Conservation (phyloP, 768 basidiomycete species). For the Trametes meyenii region DNA sequence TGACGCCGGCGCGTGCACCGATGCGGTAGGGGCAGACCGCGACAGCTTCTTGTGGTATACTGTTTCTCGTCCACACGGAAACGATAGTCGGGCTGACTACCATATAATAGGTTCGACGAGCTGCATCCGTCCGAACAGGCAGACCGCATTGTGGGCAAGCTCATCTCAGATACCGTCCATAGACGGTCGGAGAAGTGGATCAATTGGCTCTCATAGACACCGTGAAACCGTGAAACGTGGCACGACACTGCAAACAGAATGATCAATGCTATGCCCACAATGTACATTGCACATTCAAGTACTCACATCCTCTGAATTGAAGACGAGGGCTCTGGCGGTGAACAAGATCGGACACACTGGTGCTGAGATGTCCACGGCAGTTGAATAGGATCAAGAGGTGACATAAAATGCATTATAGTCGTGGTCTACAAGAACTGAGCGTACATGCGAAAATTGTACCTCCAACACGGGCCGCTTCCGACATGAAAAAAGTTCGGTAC, state of each 20-base stretch:
- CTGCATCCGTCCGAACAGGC: slow-evolving; percentile 64
- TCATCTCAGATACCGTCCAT: slow-evolving; percentile 50
- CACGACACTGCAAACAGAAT: background rate
- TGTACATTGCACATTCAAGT: background rate
- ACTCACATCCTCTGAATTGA: too few species aligned
- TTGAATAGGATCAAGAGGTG: too few species aligned
- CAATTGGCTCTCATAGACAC: slow-evolving; percentile 44
- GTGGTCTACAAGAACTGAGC: too few species aligned
- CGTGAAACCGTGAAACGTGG: too few species aligned
- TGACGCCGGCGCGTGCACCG: slow-evolving; percentile 37
- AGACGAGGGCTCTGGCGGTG: too few species aligned
- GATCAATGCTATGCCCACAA: background rate
- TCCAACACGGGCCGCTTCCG: slow-evolving; percentile 64
- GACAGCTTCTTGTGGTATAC: slow-evolving; percentile 62
- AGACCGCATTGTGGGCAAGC: slow-evolving; percentile 53
- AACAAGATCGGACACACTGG: too few species aligned
- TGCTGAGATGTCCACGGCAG: too few species aligned
- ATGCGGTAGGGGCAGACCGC: slow-evolving; percentile 44
- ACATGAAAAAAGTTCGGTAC: slow-evolving; percentile 46
- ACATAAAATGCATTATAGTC: background rate
- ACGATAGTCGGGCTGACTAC: background rate
- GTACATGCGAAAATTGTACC: slow-evolving; percentile 28
- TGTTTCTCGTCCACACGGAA: background rate
- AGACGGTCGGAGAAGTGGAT: slow-evolving; percentile 49
- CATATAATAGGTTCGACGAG: slow-evolving; percentile 48